Conservation (phyloP, 208 protist species). For the Leishmania mexicana region DNA sequence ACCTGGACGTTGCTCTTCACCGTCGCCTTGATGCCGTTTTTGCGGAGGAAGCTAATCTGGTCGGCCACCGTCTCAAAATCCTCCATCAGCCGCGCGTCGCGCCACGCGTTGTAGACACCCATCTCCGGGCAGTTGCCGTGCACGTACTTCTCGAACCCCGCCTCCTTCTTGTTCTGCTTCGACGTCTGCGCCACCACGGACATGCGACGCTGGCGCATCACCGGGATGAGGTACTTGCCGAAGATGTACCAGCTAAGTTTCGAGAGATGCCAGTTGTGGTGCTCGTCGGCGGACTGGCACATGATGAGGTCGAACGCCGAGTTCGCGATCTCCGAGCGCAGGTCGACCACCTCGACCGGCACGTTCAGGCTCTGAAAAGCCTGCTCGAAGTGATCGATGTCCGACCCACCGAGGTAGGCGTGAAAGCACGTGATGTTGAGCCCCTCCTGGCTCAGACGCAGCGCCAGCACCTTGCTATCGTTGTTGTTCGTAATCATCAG, state of each 20-base stretch:
- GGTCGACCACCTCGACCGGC: slow-evolving; percentile 87
- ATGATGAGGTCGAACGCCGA: slow-evolving; percentile 89
- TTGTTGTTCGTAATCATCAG: slow-evolving; percentile 91
- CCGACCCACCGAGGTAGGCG: slow-evolving; percentile 82
- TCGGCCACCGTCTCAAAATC: slow-evolving; percentile 77
- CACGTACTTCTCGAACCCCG: slow-evolving; percentile 91
- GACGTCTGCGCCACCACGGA: slow-evolving; percentile 91
- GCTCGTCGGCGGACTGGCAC: slow-evolving; percentile 78
- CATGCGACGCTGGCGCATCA: slow-evolving; percentile 79
- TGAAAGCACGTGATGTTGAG: slow-evolving; percentile 90
- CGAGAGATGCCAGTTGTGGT: slow-evolving; percentile 90
- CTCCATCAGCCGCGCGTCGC: slow-evolving; percentile 81
- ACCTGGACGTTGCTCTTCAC: slow-evolving; percentile 53
- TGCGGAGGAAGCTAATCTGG: slow-evolving; percentile 78
- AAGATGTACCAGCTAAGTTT: slow-evolving; percentile 89
- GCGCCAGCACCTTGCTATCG: slow-evolving; percentile 87
- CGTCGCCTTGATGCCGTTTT: slow-evolving; percentile 76
- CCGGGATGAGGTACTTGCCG: slow-evolving; percentile 66
- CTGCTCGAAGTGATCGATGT: slow-evolving; percentile 83
- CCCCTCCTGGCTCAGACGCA: slow-evolving; percentile 77
- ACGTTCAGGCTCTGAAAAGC: slow-evolving; percentile 76
- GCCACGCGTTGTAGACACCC: slow-evolving; percentile 92
- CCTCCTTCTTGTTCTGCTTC: slow-evolving; percentile 82
- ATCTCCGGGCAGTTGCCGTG: slow-evolving; percentile 83
- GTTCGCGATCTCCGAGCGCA: slow-evolving; percentile 86